Conservation (phyloP, 306 rosid species). For the Coriaria nepalensis region DNA sequence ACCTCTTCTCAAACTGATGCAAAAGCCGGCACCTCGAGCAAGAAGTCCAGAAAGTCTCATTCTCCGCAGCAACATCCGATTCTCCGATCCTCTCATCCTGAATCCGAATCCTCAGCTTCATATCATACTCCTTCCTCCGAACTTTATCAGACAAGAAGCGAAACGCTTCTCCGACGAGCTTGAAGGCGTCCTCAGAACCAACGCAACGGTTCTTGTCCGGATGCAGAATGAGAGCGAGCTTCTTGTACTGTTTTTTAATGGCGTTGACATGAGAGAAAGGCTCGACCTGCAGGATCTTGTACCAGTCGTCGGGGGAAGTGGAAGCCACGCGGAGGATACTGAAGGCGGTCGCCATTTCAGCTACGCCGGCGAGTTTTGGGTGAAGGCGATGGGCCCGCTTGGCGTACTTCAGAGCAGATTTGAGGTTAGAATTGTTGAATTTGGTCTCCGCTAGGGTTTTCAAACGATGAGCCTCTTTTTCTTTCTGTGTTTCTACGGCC, state of each 20-base stretch:
- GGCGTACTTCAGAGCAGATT: conserved; percentile 53
- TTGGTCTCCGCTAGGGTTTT: conserved; percentile 36
- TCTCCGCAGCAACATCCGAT: conserved; percentile 3
- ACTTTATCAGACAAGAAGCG: conserved; percentile 44
- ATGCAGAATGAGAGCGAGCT: conserved; percentile 51
- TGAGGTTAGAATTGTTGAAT: conserved; percentile 32
- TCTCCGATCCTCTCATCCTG: conserved; percentile 35
- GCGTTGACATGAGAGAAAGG: conserved; percentile 41
- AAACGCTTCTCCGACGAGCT: conserved; percentile 57
- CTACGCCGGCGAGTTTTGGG: conserved; percentile 35
- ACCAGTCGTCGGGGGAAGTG: conserved; percentile 34
- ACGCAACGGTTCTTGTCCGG: conserved; percentile 49
- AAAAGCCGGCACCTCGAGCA: conserved; percentile 57
- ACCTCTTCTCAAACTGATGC: conserved; percentile 75
- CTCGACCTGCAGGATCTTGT: conserved; percentile 44
- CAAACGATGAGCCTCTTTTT: conserved; percentile 34
- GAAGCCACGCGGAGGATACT: conserved; percentile 33
- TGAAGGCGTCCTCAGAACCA: conserved; percentile 64
- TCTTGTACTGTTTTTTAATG: conserved; percentile 54
- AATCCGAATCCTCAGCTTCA: conserved; percentile 42
- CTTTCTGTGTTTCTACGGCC: conserved; percentile 21
- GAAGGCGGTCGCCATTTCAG: conserved; percentile 52
- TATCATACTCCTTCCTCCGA: conserved; percentile 48
- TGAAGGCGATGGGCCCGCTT: conserved; percentile 39
- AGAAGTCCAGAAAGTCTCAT: conserved; percentile 65